A percentile compares a stretch with the other conserved stretches of the same genome.
These are phyloP conservation scores for Echria macrotheca DNA, from an alignment of 495 filamentous ascomycete species.

Conservation along the genomic window DNA sequence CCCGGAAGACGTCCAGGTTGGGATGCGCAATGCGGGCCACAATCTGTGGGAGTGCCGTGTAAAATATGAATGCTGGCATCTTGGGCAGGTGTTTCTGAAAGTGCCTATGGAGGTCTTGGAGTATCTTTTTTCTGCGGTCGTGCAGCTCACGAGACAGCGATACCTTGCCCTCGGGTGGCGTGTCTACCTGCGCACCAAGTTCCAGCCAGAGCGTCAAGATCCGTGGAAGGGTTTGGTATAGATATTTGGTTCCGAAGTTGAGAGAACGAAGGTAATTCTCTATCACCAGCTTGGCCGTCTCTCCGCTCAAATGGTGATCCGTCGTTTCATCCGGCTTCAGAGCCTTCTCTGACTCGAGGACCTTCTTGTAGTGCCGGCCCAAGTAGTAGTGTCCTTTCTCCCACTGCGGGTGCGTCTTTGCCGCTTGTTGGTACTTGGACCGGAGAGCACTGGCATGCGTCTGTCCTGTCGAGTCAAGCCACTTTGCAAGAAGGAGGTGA, in stretches of 20 bases:
- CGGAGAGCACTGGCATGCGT: slow-evolving; percentile 74
- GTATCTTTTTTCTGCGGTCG: slow-evolving; percentile 50
- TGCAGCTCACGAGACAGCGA: slow-evolving; percentile 57
- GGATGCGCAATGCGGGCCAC: slow-evolving; percentile 87
- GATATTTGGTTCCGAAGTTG: slow-evolving; percentile 83
- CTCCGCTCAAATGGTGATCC: slow-evolving; percentile 59
- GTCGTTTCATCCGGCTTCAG: slow-evolving; percentile 61
- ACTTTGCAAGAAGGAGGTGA: slow-evolving; percentile 86
- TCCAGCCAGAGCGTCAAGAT: slow-evolving; percentile 92
- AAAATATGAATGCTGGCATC: slow-evolving; percentile 83
- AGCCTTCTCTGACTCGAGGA: slow-evolving; percentile 80
- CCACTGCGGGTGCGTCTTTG: slow-evolving; percentile 61
- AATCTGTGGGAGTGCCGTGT: slow-evolving; percentile 87
- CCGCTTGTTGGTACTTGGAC: slow-evolving; percentile 70
- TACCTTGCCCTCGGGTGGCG: slow-evolving; percentile 60
- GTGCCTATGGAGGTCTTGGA: slow-evolving; percentile 65
- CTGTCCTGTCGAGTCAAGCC: slow-evolving; percentile 89
- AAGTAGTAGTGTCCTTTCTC: slow-evolving; percentile 97
- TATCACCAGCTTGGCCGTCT: slow-evolving; percentile 80
- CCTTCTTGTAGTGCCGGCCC: slow-evolving; percentile 95
- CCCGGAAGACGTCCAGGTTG: slow-evolving; percentile 64
- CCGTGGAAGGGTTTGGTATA: slow-evolving; percentile 87
- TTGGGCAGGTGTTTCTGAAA: slow-evolving; percentile 67
- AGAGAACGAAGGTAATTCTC: slow-evolving; percentile 89
- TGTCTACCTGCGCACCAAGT: slow-evolving; percentile 68